Evolutionary conservation across 225 moss, liverwort and hornwort genomes (phyloP).

Genomic region (Sphagnum contortum): DNA sequence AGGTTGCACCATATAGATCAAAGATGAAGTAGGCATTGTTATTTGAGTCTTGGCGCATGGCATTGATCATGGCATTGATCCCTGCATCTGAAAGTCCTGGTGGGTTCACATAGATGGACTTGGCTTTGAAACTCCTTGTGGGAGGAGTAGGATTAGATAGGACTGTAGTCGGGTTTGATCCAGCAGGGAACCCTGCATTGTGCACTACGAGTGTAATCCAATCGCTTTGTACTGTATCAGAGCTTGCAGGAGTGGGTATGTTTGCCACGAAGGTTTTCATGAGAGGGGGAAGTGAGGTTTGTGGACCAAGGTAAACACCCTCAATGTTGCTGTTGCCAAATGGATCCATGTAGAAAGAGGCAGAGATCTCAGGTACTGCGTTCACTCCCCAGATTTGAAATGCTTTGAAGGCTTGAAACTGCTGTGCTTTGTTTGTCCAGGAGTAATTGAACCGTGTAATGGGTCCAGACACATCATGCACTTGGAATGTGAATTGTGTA

Average conservation of each 20-base stretch:
- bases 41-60: conserved; percentile 18
- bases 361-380: conserved; percentile 46
- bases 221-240: conserved; percentile 19
- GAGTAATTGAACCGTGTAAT: conserved; percentile 62
- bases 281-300: conserved; percentile 13
- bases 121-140: conserved; percentile 46
- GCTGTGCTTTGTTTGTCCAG: conserved; percentile 19
- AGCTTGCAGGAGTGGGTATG: conserved; percentile 14
- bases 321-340: conserved; percentile 39
- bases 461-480: conserved; percentile 42
- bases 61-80: conserved; percentile 35
- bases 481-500: conserved; percentile 63
- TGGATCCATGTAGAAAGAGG: conserved; percentile 56
- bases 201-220: conserved; percentile 50
- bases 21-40: conserved; percentile 55
- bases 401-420: conserved; percentile 44
- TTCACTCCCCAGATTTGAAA: conserved; percentile 40
- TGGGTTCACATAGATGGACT: conserved; percentile 38
- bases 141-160: conserved; percentile 11
- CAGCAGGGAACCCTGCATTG: conserved; percentile 26
- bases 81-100: conserved; percentile 45
- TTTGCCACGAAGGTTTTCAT: conserved; percentile 21
- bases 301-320: conserved; percentile 36
- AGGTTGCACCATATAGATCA: conserved; percentile 50
- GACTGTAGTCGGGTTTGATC: conserved; percentile 11